phyloP scores from a whole-genome alignment of 768 basidiomycete species.

The Tricholoma bakamatsutake region DNA sequence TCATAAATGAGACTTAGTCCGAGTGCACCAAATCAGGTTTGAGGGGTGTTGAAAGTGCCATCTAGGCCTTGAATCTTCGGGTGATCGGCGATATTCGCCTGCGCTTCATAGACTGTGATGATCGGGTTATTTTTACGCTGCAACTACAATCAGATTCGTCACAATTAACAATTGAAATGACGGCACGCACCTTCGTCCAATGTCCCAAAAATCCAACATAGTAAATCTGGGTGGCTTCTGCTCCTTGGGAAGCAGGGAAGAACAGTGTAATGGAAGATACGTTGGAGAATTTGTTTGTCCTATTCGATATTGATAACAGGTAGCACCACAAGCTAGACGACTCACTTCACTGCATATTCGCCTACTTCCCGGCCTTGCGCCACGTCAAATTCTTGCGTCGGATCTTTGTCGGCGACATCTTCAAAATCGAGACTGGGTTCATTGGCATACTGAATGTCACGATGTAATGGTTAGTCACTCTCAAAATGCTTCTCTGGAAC shows the following conservation, averaged over 20 bases:
- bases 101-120: constrained; percentile 83
- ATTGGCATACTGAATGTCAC: constrained; percentile 58
- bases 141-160: constrained; percentile 1
- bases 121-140: constrained; percentile 76
- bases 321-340: background rate
- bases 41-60: constrained; percentile 46
- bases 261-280: constrained; percentile 78
- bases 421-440: constrained; percentile 77
- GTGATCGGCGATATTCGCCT: constrained; percentile 86
- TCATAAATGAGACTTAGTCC: background rate
- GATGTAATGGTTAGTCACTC: background rate
- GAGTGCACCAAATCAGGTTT: constrained; percentile 16
- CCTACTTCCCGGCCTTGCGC: constrained; percentile 71
- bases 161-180: background rate
- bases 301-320: constrained; percentile 21
- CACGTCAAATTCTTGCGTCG: constrained; percentile 70
- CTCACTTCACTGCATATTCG: constrained; percentile 80
- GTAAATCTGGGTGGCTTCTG: constrained; percentile 69
- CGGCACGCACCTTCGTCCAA: constrained; percentile 61
- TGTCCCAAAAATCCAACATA: constrained; percentile 83
- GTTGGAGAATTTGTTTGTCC: constrained; percentile 83
- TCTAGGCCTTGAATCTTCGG: constrained; percentile 80
- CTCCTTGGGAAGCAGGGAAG: constrained; percentile 76
- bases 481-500: background rate
- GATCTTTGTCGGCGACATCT: constrained; percentile 53